Percentiles rank a stretch among this genome's conserved stretches.
Evolutionary conservation across 2,329 filamentous ascomycete genomes (phyloP).

Genomic region (Diaporthe batatas): DNA sequence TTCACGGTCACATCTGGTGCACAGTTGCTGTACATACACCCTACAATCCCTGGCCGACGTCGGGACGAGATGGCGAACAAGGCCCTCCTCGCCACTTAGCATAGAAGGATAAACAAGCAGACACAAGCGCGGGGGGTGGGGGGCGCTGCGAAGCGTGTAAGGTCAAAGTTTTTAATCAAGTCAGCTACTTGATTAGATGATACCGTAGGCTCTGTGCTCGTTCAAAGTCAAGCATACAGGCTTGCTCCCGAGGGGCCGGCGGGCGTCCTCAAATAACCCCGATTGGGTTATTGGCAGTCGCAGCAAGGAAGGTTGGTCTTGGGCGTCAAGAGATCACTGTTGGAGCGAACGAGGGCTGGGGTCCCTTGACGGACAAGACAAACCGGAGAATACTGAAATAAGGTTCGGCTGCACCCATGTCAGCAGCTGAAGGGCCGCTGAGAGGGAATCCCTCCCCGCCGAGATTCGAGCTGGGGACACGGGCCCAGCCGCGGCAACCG

Average conservation of each 20-base stretch:
- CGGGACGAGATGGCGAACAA: not conserved
- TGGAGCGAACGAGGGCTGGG: not conserved
- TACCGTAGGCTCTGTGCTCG: conserved; percentile 26
- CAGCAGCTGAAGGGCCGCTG: not conserved
- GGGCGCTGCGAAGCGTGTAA: conserved; percentile 8
- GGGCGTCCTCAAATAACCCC: not conserved
- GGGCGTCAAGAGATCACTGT: conserved; percentile 3
- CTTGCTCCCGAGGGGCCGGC: conserved; percentile 14
- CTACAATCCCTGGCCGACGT: conserved; percentile 5
- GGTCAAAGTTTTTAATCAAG: conserved; percentile 14
- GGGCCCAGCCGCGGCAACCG: not conserved
- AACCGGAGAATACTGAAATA: conserved; percentile 16
- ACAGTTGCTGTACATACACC: not conserved
- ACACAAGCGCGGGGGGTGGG: not conserved
- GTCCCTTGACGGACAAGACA: conserved; percentile 7
- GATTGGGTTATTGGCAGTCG: not conserved
- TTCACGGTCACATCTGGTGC: not conserved
- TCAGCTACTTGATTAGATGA: conserved; percentile 1
- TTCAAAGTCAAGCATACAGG: not conserved
- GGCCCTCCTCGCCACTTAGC: not conserved
- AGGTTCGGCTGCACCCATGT: conserved; percentile 1
- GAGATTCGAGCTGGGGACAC: not conserved
- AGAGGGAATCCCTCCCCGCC: conserved; percentile 2
- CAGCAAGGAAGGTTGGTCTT: not conserved
- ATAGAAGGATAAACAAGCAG: not conserved